Evolutionary conservation across 1,284 basidiomycete genomes (phyloP), one percentile per base, ranked within the genome.

Genomic region (Malassezia globosa): DNA sequence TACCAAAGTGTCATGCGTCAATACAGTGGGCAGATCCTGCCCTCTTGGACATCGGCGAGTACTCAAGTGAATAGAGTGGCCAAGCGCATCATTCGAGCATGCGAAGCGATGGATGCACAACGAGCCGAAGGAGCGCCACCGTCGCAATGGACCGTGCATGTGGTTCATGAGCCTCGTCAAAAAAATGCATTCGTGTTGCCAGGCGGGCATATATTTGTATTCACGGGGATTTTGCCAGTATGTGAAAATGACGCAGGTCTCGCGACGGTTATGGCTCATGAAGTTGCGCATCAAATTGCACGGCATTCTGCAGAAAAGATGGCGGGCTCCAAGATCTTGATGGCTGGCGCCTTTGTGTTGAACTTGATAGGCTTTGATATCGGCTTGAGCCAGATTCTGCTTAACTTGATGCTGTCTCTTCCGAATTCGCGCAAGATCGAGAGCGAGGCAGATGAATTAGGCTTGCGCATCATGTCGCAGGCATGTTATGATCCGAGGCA

Each of bases 371-470:
- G 63, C 4, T 25, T 64, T 13, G 61, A 64, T 29, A 52, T 63
- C 35, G 59, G 62, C 3, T 43, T 66, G 10, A 59, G 54, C 22
- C 46, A 73, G 64, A 18, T 61, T 74, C 40, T 62, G 5, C 74
- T 81, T 7, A 79, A 76, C 0, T 74, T 83, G 33, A 55, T 87
- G 5, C 73, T 86, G 26, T 75, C 74, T 44, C 76, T 92, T 4
- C 89, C 89, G 0, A 88, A 94, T 70, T 87, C 84, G 1, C 77
- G 89, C 41, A 81, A 92, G 69, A 75, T 78, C 4, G 89, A 95
- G 78, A 85, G 84, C 78, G 47, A 51, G 76, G 10, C 75, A 87
- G 24, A 81, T 82, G 14, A 24, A 2, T 21, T 71, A 33, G 64
- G 67, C 7, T 52, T 69, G 16, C 43, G 44, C 11, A 59, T 73